Evolutionary conservation across 2,329 filamentous ascomycete species (phyloP).

Genomic region (Venturiaceae sp.): DNA sequence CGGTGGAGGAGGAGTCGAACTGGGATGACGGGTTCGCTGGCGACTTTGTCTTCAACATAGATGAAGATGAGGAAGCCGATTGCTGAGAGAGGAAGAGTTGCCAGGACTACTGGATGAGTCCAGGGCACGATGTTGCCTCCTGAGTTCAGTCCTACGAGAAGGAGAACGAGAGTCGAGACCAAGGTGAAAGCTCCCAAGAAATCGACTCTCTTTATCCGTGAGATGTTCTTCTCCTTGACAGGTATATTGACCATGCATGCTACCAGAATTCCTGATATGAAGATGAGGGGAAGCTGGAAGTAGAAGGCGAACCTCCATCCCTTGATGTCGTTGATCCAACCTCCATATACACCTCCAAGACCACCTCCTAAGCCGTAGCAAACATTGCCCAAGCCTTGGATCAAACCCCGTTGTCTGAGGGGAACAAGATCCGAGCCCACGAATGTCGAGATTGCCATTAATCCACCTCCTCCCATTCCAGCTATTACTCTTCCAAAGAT

Average conservation of each 20-base stretch:
- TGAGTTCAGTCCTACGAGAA: conserved; percentile 62
- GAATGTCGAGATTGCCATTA: conserved; percentile 61
- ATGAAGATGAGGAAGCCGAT: conserved; percentile 56
- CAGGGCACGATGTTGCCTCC: conserved; percentile 65
- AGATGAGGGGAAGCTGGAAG: conserved; percentile 56
- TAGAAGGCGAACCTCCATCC: conserved; percentile 74
- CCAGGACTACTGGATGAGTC: conserved; percentile 47
- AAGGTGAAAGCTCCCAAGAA: conserved; percentile 62
- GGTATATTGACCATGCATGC: conserved; percentile 48
- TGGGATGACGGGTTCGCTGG: conserved; percentile 64
- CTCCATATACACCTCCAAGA: conserved; percentile 59
- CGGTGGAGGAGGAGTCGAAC: conserved; percentile 62
- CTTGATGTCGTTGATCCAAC: conserved; percentile 64
- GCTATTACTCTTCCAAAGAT: conserved; percentile 55
- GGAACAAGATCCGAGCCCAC: conserved; percentile 63
- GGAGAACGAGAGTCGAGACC: conserved; percentile 52
- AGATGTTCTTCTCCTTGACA: conserved; percentile 58
- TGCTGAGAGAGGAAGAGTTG: conserved; percentile 45
- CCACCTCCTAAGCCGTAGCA: conserved; percentile 60
- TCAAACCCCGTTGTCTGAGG: conserved; percentile 58
- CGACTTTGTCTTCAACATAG: conserved; percentile 57
- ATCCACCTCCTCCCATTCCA: conserved; percentile 61
- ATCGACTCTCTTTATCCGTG: conserved; percentile 58
- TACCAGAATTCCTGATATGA: conserved; percentile 54
- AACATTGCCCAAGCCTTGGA: conserved; percentile 67